phyloP scores from a whole-genome alignment of 208 protist genomes.

The Sergeia podlipaevii region DNA sequence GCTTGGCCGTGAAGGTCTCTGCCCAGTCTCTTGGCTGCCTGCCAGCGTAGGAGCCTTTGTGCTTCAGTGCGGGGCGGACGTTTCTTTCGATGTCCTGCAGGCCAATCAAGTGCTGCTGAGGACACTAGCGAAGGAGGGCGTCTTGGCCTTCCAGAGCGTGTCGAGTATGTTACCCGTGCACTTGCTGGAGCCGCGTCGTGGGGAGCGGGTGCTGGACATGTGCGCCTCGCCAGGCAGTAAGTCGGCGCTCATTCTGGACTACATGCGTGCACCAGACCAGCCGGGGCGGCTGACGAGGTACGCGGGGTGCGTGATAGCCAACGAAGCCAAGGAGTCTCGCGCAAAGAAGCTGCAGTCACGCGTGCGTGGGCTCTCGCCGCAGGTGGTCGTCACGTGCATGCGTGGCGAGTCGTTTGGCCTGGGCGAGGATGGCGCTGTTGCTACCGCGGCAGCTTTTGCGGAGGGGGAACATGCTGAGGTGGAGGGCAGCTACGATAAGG shows the following conservation, averaged over 20 bases:
- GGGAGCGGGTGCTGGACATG: conserved; percentile 73
- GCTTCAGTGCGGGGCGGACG: conserved; percentile 29
- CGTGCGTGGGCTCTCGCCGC: conserved; percentile 29
- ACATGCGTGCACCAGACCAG: conserved; percentile 16
- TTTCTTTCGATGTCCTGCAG: conserved; percentile 32
- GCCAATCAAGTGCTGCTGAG: conserved; percentile 54
- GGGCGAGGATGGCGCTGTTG: neutral
- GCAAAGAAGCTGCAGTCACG: conserved; percentile 30
- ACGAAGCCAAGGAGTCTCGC: conserved; percentile 45
- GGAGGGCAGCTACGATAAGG: conserved; percentile 52
- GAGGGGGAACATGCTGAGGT: neutral
- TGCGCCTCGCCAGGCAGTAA: conserved; percentile 88
- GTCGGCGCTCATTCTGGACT: conserved; percentile 56
- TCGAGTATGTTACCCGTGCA: conserved; percentile 78
- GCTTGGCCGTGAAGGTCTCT: conserved; percentile 41
- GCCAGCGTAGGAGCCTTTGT: conserved; percentile 46
- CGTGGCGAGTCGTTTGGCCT: conserved; percentile 22
- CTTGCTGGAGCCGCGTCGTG: conserved; percentile 54
- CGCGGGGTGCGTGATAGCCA: conserved; percentile 54
- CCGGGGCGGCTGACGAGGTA: neutral
- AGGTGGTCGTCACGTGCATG: conserved; percentile 28
- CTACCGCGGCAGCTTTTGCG: neutral
- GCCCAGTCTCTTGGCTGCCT: conserved; percentile 54
- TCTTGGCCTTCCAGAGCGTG: conserved; percentile 63
- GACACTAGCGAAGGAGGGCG: conserved; percentile 46